Percentiles rank a stretch among this genome's conserved stretches.
These are phyloP conservation scores for Cocos nucifera DNA, from an alignment of 176 grass and related monocot species.

Conservation along the genomic window DNA sequence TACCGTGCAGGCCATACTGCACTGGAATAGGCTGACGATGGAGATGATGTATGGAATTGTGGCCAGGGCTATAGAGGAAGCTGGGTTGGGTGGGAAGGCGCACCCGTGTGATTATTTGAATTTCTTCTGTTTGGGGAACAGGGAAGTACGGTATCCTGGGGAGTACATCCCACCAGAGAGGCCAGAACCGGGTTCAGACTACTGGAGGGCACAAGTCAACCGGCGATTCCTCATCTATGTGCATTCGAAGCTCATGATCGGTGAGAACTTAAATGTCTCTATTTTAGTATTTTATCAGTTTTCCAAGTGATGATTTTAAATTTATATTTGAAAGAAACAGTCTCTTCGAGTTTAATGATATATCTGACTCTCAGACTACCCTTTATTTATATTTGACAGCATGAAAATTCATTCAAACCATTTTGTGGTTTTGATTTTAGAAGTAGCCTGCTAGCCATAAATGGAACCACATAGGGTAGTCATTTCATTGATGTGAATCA, in stretches of 20 bases:
- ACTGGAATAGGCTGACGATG: slow-evolving; percentile 36
- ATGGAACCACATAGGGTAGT: too few species aligned
- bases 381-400: too few species aligned
- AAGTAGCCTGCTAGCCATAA: too few species aligned
- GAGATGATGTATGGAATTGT: slow-evolving; percentile 29
- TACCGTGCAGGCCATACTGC: slow-evolving; percentile 66
- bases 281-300: too few species aligned
- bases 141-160: slow-evolving; percentile 29
- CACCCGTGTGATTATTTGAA: slow-evolving; percentile 90
- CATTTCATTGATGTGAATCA: too few species aligned
- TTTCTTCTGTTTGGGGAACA: slow-evolving; percentile 88
- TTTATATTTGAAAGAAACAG: too few species aligned
- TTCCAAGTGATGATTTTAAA: too few species aligned
- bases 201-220: slow-evolving; percentile 64
- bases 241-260: slow-evolving; percentile 94
- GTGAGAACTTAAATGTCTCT: slow-evolving; percentile 11
- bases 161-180: slow-evolving; percentile 46
- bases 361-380: too few species aligned
- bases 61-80: slow-evolving; percentile 53
- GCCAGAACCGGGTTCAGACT: slow-evolving; percentile 41
- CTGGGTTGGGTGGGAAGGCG: slow-evolving; percentile 45
- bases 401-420: too few species aligned
- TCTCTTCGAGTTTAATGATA: too few species aligned
- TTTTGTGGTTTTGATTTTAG: too few species aligned
- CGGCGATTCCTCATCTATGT: slow-evolving; percentile 69